A percentile compares a stretch with the other conserved stretches of the same genome.
Evolutionary conservation across 345 rosid genomes (phyloP).

Genomic region (Syzygium aromaticum): DNA sequence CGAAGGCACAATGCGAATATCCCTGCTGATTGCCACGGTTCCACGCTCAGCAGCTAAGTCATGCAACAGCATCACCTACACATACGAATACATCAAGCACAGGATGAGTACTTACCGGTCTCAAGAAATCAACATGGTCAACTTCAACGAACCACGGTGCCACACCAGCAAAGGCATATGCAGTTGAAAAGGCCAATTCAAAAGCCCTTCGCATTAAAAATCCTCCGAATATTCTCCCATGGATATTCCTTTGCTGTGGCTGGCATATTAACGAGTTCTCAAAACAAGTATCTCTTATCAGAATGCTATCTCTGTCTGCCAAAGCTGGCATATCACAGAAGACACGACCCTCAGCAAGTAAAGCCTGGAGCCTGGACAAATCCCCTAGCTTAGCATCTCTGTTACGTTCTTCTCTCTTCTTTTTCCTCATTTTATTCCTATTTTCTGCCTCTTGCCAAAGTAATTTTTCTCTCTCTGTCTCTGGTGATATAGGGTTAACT

Average conservation of each 20-base stretch:
- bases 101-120: conserved; percentile 49
- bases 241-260: conserved; percentile 80
- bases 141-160: conserved; percentile 77
- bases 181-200: conserved; percentile 73
- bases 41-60: background rate
- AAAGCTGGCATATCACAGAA: conserved; percentile 91
- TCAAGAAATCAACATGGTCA: conserved; percentile 80
- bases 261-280: conserved; percentile 77
- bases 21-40: background rate
- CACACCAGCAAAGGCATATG: conserved; percentile 81
- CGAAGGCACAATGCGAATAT: background rate
- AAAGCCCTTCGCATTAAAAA: conserved; percentile 84
- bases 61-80: background rate
- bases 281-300: conserved; percentile 52
- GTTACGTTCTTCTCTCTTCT: conserved; percentile 30
- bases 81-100: background rate
- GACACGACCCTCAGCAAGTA: conserved; percentile 73
- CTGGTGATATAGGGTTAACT: conserved; percentile 52
- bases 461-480: conserved; percentile 57
- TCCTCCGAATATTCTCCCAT: conserved; percentile 87
- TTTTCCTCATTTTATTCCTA: conserved; percentile 63
- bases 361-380: conserved; percentile 38
- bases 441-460: conserved; percentile 78
- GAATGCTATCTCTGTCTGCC: conserved; percentile 85
- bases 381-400: conserved; percentile 22